phyloP scores from a whole-genome alignment of 2,329 filamentous ascomycete species.

The Mycosphaerella arachidis region DNA sequence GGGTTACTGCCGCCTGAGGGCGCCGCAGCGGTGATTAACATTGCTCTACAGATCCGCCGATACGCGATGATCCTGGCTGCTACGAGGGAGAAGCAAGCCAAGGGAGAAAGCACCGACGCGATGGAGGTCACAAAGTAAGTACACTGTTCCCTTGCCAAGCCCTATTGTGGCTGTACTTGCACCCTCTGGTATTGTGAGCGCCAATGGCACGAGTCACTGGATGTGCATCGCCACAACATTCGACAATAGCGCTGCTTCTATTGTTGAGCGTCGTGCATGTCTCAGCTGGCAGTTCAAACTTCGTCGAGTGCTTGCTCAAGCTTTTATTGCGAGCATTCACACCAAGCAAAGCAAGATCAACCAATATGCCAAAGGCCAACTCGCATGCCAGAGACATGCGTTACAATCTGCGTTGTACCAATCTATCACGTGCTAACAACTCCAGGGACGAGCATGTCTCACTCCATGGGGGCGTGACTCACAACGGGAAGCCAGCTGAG shows the following conservation, averaged over 20 bases:
- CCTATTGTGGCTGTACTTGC: constrained; percentile 3
- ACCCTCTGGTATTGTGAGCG: neutral
- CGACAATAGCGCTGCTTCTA: constrained; percentile 8
- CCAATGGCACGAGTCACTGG: neutral
- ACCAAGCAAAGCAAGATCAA: neutral
- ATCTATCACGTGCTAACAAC: constrained; percentile 19
- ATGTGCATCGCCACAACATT: neutral
- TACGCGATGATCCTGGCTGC: constrained; percentile 82
- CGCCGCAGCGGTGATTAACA: constrained; percentile 23
- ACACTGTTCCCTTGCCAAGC: constrained; percentile 8
- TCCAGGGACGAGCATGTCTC: constrained; percentile 66
- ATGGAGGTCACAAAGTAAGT: constrained; percentile 50
- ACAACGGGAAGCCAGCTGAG: constrained; percentile 78
- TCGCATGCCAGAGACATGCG: constrained; percentile 1
- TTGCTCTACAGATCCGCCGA: constrained; percentile 58
- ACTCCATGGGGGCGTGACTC: constrained; percentile 73
- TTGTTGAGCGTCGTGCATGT: constrained; percentile 9
- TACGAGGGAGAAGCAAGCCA: constrained; percentile 62
- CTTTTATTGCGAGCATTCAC: neutral
- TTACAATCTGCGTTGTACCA: neutral
- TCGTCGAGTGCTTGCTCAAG: neutral
- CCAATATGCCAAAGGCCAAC: constrained; percentile 1
- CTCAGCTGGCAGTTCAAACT: neutral
- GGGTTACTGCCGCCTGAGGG: constrained; percentile 12
- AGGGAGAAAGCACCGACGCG: constrained; percentile 49